A percentile compares a stretch with the other conserved stretches of the same genome.
Evolutionary conservation across 1,284 basidiomycete species (phyloP).

Genomic region (Pyrrhoderma noxium): DNA sequence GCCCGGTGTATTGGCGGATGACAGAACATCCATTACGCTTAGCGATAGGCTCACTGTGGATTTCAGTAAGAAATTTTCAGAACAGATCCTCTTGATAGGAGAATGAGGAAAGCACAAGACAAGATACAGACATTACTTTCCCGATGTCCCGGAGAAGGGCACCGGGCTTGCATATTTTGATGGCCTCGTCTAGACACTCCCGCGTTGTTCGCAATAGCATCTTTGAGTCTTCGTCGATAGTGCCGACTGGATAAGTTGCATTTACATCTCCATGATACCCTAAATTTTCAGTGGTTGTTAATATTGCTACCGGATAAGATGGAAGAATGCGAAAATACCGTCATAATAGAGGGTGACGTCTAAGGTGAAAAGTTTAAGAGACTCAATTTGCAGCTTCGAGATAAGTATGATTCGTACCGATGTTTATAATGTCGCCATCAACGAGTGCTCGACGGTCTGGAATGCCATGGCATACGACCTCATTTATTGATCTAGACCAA

Average conservation of each 20-base stretch:
- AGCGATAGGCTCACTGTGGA: slow-evolving; percentile 69
- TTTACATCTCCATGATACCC: slow-evolving; percentile 91
- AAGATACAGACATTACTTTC: slow-evolving; percentile 70
- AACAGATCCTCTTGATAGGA: not conserved
- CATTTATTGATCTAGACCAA: slow-evolving; percentile 74
- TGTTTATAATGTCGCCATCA: slow-evolving; percentile 92
- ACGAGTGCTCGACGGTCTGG: slow-evolving; percentile 81
- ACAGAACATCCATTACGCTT: slow-evolving; percentile 75
- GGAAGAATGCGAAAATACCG: slow-evolving; percentile 35
- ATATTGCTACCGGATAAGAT: not conserved
- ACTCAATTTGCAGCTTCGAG: slow-evolving; percentile 1
- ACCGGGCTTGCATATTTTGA: slow-evolving; percentile 86
- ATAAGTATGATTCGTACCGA: slow-evolving; percentile 45
- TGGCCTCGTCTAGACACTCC: slow-evolving; percentile 78
- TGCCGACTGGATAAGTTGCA: slow-evolving; percentile 84
- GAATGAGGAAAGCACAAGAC: slow-evolving; percentile 10
- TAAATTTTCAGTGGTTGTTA: slow-evolving; percentile 24
- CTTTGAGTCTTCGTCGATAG: slow-evolving; percentile 74
- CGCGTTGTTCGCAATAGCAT: slow-evolving; percentile 79
- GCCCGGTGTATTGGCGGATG: slow-evolving; percentile 85
- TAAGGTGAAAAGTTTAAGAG: slow-evolving; percentile 24
- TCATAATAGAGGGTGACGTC: slow-evolving; percentile 65
- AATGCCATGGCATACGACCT: slow-evolving; percentile 96
- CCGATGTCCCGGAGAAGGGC: slow-evolving; percentile 80
- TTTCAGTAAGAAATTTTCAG: slow-evolving; percentile 18